Conservation (phyloP, 148 eudicot genomes). For the Selenicereus undatus region DNA sequence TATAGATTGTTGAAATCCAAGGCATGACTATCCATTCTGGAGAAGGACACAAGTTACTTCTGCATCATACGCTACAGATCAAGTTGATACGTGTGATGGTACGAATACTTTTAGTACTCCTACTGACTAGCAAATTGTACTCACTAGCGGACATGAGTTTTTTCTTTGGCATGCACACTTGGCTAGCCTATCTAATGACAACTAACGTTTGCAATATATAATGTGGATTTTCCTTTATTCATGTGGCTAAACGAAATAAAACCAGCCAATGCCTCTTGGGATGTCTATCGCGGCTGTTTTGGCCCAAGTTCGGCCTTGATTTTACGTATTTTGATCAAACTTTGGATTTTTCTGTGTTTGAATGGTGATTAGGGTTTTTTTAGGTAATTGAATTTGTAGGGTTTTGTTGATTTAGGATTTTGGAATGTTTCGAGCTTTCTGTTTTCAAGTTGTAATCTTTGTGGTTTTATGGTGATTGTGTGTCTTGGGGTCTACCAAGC, state of each 20-base stretch:
- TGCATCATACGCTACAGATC: no score
- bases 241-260: not conserved
- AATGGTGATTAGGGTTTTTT: not conserved
- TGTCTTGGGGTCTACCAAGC: not conserved
- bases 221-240: not conserved
- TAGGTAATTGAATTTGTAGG: not conserved
- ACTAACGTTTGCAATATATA: not conserved
- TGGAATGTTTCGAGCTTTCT: not conserved
- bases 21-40: no score
- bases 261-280: constrained; percentile 27
- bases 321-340: not conserved
- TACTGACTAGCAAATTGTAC: no score
- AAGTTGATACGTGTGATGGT: no score
- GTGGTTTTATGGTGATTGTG: not conserved
- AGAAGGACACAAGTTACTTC: no score
- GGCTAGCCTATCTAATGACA: not conserved
- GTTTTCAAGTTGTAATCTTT: not conserved
- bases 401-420: not conserved
- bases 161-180: not conserved
- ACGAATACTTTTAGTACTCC: no score
- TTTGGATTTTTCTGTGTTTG: not conserved
- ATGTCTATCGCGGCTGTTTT: constrained; percentile 89
- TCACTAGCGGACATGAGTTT: not conserved
- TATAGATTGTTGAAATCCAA: no score
- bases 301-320: constrained; percentile 47